Conservation (phyloP, 495 filamentous ascomycete species). For the Chaetomidium leptoderma region DNA sequence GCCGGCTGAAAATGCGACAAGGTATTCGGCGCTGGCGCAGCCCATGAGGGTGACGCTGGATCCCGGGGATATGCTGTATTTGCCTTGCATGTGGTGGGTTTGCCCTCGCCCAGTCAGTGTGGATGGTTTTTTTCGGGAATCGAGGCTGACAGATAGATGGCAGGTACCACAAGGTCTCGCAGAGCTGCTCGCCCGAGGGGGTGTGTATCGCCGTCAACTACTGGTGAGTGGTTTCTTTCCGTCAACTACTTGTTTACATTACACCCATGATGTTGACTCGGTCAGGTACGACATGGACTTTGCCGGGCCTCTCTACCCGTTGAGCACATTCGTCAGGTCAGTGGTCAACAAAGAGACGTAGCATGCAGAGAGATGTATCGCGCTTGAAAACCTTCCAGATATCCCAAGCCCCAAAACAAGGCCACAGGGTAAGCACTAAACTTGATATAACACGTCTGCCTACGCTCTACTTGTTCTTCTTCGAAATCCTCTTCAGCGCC, state of each 20-base stretch:
- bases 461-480: constrained; percentile 33
- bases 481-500: constrained; percentile 72
- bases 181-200: constrained; percentile 56
- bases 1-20: constrained; percentile 44
- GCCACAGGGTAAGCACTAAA: not conserved
- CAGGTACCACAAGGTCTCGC: constrained; percentile 64
- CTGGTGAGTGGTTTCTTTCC: constrained; percentile 49
- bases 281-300: constrained; percentile 68
- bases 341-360: constrained; percentile 13
- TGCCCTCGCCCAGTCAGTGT: not conserved
- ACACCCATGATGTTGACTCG: not conserved
- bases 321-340: constrained; percentile 50
- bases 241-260: not conserved
- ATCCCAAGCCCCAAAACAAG: not conserved
- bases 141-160: not conserved
- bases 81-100: constrained; percentile 67
- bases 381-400: not conserved
- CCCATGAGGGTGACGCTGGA: constrained; percentile 58
- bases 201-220: constrained; percentile 75
- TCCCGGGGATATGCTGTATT: constrained; percentile 75
- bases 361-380: not conserved
- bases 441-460: no score
- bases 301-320: constrained; percentile 54
- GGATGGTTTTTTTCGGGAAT: not conserved
- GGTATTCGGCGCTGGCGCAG: constrained; percentile 50